phyloP scores from a whole-genome alignment of 345 rosid species.

The Sonneratia caseolaris region DNA sequence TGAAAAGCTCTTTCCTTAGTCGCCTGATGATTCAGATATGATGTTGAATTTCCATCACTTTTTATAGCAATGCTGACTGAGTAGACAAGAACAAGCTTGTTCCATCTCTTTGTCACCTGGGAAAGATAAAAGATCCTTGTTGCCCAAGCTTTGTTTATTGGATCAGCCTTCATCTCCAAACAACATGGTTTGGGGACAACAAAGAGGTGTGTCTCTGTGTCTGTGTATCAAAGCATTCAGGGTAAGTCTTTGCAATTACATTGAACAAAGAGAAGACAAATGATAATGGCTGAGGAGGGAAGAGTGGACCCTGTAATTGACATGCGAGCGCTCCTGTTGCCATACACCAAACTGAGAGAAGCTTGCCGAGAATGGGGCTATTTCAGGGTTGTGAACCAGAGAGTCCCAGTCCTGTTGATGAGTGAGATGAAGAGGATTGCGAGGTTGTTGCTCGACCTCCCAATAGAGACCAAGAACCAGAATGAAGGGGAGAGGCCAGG shows the following conservation, averaged over 20 bases:
- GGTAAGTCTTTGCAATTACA: neutral
- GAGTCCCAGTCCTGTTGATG: conserved; percentile 34
- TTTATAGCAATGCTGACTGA: neutral
- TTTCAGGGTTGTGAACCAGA: conserved; percentile 65
- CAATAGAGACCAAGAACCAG: conserved; percentile 46
- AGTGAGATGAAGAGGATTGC: conserved; percentile 57
- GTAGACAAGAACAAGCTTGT: neutral
- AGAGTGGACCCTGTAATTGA: conserved; percentile 32
- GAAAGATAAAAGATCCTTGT: neutral
- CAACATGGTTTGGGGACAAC: neutral
- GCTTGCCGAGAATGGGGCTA: conserved; percentile 77
- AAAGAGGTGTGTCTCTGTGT: neutral
- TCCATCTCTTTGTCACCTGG: neutral
- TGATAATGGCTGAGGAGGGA: neutral
- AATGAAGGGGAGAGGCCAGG: conserved; percentile 47
- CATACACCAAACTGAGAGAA: conserved; percentile 33
- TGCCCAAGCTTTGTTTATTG: neutral
- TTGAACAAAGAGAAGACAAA: neutral
- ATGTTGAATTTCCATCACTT: neutral
- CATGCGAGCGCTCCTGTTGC: conserved; percentile 31
- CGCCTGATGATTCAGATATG: neutral
- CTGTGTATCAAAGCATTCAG: neutral
- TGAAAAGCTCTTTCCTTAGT: neutral
- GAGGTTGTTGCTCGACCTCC: conserved; percentile 58
- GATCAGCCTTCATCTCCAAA: neutral